Conservation (phyloP, 768 basidiomycete species). For the Amanita thiersii region DNA sequence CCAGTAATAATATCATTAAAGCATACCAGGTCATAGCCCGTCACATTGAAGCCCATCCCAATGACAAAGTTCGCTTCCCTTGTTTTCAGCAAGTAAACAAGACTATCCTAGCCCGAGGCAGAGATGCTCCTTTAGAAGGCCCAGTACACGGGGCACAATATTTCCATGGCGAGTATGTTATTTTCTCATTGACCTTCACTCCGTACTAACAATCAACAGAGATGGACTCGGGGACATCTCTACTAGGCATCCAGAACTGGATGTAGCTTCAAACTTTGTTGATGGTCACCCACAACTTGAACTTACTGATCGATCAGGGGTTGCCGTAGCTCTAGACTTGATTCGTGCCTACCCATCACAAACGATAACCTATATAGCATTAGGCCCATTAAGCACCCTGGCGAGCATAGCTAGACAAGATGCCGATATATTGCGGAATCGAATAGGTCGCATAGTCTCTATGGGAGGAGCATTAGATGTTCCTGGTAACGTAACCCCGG, state of each 20-base stretch:
- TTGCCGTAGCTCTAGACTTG: constrained; percentile 48
- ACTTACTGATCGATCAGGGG: constrained; percentile 35
- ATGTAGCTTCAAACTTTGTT: constrained; percentile 18
- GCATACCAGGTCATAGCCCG: constrained; percentile 59
- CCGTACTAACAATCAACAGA: constrained; percentile 24
- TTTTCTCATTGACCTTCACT: neutral
- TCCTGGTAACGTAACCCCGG: constrained; percentile 77
- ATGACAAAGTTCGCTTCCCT: constrained; percentile 47
- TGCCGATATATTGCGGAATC: constrained; percentile 39
- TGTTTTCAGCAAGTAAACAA: constrained; percentile 45
- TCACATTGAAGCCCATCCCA: constrained; percentile 49
- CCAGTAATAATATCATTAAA: constrained; percentile 68
- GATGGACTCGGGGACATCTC: constrained; percentile 63
- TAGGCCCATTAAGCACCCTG: constrained; percentile 78
- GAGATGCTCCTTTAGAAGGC: constrained; percentile 60
- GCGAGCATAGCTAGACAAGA: constrained; percentile 55
- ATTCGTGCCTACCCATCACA: constrained; percentile 40
- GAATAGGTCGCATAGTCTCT: constrained; percentile 68
- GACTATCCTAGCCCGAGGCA: constrained; percentile 60
- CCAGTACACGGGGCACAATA: constrained; percentile 70
- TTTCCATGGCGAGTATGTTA: constrained; percentile 69
- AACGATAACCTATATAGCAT: constrained; percentile 61
- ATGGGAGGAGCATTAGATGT: constrained; percentile 96
- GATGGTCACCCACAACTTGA: constrained; percentile 35
- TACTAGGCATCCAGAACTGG: constrained; percentile 58